phyloP scores from a whole-genome alignment of 768 basidiomycete species.

The Tulasnella calospora region DNA sequence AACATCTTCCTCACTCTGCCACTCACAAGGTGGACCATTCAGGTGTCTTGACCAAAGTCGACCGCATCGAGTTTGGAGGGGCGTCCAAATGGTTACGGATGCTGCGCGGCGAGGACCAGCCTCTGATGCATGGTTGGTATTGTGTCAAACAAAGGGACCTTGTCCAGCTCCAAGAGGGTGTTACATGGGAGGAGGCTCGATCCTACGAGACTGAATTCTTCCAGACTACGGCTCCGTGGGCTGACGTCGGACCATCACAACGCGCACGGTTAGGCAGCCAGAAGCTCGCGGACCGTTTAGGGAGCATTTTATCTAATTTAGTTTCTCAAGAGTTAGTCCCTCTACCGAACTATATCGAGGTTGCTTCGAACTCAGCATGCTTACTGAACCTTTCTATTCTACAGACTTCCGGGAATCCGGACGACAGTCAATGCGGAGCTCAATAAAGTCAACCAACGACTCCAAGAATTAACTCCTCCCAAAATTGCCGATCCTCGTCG shows the following conservation, averaged over 20 bases:
- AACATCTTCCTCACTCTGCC: not conserved
- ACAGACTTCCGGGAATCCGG: conserved; percentile 4
- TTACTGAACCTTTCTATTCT: not conserved
- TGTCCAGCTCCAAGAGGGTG: conserved; percentile 46
- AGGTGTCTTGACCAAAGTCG: conserved; percentile 75
- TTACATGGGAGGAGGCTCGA: conserved; percentile 60
- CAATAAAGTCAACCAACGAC: not conserved
- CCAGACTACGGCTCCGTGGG: conserved; percentile 25
- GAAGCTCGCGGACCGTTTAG: conserved; percentile 5
- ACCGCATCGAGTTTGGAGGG: conserved; percentile 55
- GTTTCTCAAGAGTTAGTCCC: conserved; percentile 9
- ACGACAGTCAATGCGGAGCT: not conserved
- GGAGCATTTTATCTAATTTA: conserved; percentile 11
- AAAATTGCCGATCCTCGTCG: conserved; percentile 12
- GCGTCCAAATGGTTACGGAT: conserved; percentile 50
- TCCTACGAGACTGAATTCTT: conserved; percentile 56
- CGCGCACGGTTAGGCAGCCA: not conserved
- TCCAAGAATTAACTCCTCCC: conserved; percentile 3
- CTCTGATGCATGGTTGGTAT: conserved; percentile 55
- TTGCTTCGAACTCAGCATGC: not conserved
- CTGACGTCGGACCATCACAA: not conserved
- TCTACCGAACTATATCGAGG: not conserved
- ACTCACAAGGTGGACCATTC: conserved; percentile 27
- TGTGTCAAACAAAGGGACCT: conserved; percentile 55
- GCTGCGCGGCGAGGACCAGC: conserved; percentile 33